A percentile compares a stretch with the other conserved stretches of the same genome.
Conservation (phyloP, 306 rosid species). For the Medicago ruthenica region DNA sequence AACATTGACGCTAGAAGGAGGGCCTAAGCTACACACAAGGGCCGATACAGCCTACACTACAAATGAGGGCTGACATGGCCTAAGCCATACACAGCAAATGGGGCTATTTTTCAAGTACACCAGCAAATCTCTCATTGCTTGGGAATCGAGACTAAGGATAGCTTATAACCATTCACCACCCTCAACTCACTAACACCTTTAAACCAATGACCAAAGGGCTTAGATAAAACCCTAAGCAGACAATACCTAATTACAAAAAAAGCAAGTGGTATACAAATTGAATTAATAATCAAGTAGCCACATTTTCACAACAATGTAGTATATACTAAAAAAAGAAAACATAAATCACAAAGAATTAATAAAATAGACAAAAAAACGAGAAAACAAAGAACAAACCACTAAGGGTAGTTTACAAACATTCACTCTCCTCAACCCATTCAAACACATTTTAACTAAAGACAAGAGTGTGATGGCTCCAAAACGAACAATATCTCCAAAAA, state of each 20-base stretch:
- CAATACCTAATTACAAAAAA: too few relatives aligned
- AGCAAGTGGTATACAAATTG: too few relatives aligned
- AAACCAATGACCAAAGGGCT: background rate
- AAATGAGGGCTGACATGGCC: too few relatives aligned
- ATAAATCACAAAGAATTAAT: too few relatives aligned
- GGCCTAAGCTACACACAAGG: background rate
- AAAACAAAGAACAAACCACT: too few relatives aligned
- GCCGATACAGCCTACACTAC: too few relatives aligned
- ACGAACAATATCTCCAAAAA: background rate
- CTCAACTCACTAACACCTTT: background rate
- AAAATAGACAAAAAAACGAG: background rate
- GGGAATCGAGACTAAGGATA: background rate
- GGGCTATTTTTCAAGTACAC: background rate
- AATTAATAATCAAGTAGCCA: conserved; percentile 27
- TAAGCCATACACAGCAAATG: too few relatives aligned
- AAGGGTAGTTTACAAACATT: background rate
- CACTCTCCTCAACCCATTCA: background rate
- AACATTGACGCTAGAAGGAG: too few relatives aligned
- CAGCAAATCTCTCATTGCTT: background rate
- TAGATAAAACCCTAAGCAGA: too few relatives aligned
- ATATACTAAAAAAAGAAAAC: background rate
- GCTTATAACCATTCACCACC: background rate
- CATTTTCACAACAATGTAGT: conserved; percentile 9
- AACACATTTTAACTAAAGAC: background rate
- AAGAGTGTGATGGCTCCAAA: background rate